These are phyloP conservation scores for Orbilia oligospora DNA, from an alignment of 2,329 filamentous ascomycete genomes.

Conservation along the genomic window DNA sequence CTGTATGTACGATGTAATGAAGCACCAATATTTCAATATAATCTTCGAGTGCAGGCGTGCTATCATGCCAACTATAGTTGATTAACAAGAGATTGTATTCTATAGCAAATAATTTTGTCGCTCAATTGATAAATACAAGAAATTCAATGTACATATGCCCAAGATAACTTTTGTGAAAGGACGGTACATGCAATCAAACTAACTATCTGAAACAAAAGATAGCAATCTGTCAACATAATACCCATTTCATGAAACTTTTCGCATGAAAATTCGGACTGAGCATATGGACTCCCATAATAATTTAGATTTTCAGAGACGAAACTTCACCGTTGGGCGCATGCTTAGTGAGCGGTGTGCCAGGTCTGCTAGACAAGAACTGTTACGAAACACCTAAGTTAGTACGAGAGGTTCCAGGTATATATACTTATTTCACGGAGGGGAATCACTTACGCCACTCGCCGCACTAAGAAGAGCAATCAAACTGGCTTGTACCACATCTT, in stretches of 20 bases:
- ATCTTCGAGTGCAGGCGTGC: too few species aligned
- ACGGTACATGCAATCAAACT: conserved; percentile 1
- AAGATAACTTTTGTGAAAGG: conserved; percentile 2
- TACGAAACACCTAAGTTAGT: not conserved
- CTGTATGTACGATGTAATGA: not conserved
- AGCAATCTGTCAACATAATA: not conserved
- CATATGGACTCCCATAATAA: not conserved
- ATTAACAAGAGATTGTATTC: not conserved
- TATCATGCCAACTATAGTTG: too few species aligned
- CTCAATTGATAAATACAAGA: conserved; percentile 8
- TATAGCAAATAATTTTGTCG: not conserved
- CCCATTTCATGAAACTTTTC: not conserved
- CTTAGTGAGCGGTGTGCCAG: conserved; percentile 39
- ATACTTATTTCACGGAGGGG: not conserved
- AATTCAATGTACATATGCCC: conserved; percentile 4
- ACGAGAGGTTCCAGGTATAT: not conserved
- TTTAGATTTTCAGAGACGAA: conserved; percentile 28
- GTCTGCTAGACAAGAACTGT: conserved; percentile 54
- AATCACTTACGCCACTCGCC: conserved; percentile 81
- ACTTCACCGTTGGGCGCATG: conserved; percentile 30
- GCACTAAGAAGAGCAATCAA: conserved; percentile 88
- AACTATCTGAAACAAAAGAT: not conserved
- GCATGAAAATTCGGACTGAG: not conserved
- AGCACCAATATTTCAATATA: not conserved
- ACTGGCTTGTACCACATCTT: conserved; percentile 91